Percentiles rank a stretch among this genome's conserved stretches.
These are phyloP conservation scores for Thraustochytrium striatum DNA, from an alignment of 352 stramenopile species.

Conservation along the genomic window DNA sequence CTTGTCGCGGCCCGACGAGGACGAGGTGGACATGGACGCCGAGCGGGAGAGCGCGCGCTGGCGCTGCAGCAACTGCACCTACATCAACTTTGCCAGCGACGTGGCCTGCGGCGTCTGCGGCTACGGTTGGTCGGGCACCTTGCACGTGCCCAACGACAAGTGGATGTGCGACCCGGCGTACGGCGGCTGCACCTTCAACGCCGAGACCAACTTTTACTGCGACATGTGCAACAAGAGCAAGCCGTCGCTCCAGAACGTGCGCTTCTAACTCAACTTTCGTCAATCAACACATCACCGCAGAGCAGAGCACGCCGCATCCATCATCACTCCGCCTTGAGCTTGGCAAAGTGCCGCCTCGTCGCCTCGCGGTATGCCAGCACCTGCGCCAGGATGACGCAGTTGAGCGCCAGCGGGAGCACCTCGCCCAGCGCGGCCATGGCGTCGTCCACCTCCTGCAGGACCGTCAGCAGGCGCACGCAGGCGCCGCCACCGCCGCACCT, in stretches of 20 bases:
- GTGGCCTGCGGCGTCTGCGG: constrained; percentile 7
- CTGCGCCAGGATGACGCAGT: constrained; percentile 28
- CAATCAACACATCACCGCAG: neutral
- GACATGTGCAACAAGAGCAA: constrained; percentile 13
- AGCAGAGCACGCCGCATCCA: too few relatives aligned
- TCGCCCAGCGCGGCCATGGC: neutral
- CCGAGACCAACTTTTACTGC: constrained; percentile 26
- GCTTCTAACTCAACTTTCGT: neutral
- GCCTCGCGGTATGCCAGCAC: neutral
- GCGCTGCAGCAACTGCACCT: constrained; percentile 16
- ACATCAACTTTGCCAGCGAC: constrained; percentile 11
- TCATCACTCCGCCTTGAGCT: too few relatives aligned
- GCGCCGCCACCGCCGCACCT: neutral
- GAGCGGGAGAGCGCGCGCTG: neutral
- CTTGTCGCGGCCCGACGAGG: neutral
- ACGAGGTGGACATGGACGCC: neutral
- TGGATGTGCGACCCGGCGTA: constrained; percentile 42
- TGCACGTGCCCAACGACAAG: constrained; percentile 37
- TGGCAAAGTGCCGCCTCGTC: constrained; percentile 3
- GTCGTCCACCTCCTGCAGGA: constrained; percentile 21
- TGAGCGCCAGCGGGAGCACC: constrained; percentile 7
- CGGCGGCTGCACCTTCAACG: constrained; percentile 40
- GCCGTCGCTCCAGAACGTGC: constrained; percentile 36
- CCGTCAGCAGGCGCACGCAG: constrained; percentile 12
- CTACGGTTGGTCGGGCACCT: constrained; percentile 11